These are phyloP conservation scores for Prosopis cineraria DNA, from an alignment of 306 rosid species.

Conservation along the genomic window DNA sequence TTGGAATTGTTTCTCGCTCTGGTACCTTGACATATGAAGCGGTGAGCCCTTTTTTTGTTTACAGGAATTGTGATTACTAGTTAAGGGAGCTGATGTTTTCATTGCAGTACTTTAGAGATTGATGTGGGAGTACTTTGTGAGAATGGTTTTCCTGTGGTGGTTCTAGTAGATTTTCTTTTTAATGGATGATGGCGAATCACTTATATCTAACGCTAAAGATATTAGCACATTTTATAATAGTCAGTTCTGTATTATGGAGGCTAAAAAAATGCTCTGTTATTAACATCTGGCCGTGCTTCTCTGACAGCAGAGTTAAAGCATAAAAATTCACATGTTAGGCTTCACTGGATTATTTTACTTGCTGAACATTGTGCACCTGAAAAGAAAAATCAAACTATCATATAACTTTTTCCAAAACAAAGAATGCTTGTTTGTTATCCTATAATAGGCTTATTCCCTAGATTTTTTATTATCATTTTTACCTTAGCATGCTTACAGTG, in stretches of 20 bases:
- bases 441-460: conserved; percentile 22
- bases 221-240: background rate
- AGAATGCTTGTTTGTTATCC: conserved; percentile 14
- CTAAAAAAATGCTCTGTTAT: background rate
- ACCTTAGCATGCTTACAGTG: conserved; percentile 24
- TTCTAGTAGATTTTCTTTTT: conserved; percentile 11
- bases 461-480: conserved; percentile 10
- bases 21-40: conserved; percentile 99
- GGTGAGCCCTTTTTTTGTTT: conserved; percentile 55
- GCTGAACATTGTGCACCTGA: background rate
- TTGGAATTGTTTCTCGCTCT: conserved; percentile 98
- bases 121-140: conserved; percentile 12
- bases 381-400: background rate
- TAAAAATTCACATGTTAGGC: background rate
- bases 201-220: background rate
- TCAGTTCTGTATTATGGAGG: background rate
- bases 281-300: conserved; percentile 1
- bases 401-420: background rate
- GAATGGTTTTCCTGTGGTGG: background rate
- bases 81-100: conserved; percentile 11
- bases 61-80: background rate
- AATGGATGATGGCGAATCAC: conserved; percentile 6
- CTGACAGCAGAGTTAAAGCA: conserved; percentile 2
- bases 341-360: background rate
- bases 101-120: conserved; percentile 19